Evolutionary conservation across 805 yeast genomes (phyloP).

Genomic region (Metschnikowia lochheadii): DNA sequence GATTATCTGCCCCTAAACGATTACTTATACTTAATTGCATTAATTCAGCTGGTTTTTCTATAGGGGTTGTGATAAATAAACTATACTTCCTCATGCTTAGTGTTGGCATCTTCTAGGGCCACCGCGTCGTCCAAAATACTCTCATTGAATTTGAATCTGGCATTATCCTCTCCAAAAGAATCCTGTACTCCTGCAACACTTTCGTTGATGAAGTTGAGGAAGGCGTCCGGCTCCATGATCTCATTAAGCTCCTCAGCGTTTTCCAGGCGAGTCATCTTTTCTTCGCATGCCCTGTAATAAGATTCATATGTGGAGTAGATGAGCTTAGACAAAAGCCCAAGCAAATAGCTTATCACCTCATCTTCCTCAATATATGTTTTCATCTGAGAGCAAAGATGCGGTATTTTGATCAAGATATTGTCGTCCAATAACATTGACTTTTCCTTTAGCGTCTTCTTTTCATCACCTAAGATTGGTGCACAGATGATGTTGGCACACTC

Average conservation of each 20-base stretch:
- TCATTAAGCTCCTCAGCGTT: constrained; percentile 36
- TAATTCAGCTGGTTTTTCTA: not conserved
- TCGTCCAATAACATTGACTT: constrained; percentile 42
- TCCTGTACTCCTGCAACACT: constrained; percentile 23
- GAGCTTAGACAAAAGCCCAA: constrained; percentile 41
- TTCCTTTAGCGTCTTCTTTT: constrained; percentile 19
- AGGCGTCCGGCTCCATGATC: constrained; percentile 61
- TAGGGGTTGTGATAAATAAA: not conserved
- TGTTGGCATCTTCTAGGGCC: constrained; percentile 1
- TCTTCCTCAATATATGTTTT: constrained; percentile 53
- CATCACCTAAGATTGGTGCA: constrained; percentile 31
- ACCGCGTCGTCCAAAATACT: constrained; percentile 23
- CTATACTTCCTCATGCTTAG: not conserved
- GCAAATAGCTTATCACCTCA: constrained; percentile 33
- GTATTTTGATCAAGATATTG: constrained; percentile 50
- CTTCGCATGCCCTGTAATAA: constrained; percentile 39
- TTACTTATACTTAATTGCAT: too few species aligned
- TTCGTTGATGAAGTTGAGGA: constrained; percentile 47
- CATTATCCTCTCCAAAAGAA: constrained; percentile 12
- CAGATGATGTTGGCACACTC: constrained; percentile 43
- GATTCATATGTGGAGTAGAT: constrained; percentile 54
- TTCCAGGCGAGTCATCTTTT: constrained; percentile 20
- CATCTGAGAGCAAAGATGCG: constrained; percentile 51
- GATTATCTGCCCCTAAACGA: too few species aligned
- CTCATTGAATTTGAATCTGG: constrained; percentile 21